Evolutionary conservation across 2,329 filamentous ascomycete genomes (phyloP).

Genomic region (Xylaria sp.): DNA sequence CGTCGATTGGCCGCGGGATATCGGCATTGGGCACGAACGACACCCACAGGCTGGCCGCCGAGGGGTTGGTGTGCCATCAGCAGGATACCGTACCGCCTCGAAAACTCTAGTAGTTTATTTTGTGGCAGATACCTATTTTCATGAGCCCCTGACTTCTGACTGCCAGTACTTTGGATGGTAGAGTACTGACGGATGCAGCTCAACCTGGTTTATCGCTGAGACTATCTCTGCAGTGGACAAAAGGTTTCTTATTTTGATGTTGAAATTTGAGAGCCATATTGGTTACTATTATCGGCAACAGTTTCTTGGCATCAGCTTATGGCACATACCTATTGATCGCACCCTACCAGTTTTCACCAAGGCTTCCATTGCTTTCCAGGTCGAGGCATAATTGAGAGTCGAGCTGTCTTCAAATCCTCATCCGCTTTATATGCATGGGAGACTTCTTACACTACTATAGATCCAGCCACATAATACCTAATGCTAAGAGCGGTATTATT

Average conservation of each 20-base stretch:
- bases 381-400: conserved; percentile 28
- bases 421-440: conserved; percentile 33
- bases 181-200: conserved; percentile 34
- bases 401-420: conserved; percentile 27
- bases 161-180: too few species aligned
- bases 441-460: too few species aligned
- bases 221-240: conserved; percentile 26
- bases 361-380: conserved; percentile 37
- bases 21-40: conserved; percentile 30
- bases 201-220: conserved; percentile 34
- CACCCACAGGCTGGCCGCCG: conserved; percentile 32
- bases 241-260: conserved; percentile 29
- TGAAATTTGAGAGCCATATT: conserved; percentile 35
- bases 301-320: too few species aligned
- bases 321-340: conserved; percentile 29
- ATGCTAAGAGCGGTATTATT: too few species aligned
- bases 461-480: too few species aligned
- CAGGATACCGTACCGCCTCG: conserved; percentile 24
- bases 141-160: conserved; percentile 15
- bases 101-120: conserved; percentile 32
- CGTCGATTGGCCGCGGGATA: conserved; percentile 29
- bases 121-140: conserved; percentile 33
- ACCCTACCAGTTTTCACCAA: conserved; percentile 33
- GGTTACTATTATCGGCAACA: too few species aligned
- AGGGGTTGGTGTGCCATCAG: conserved; percentile 36